Evolutionary conservation across 306 rosid genomes (phyloP).

Genomic region (Lathyrus sativus): DNA sequence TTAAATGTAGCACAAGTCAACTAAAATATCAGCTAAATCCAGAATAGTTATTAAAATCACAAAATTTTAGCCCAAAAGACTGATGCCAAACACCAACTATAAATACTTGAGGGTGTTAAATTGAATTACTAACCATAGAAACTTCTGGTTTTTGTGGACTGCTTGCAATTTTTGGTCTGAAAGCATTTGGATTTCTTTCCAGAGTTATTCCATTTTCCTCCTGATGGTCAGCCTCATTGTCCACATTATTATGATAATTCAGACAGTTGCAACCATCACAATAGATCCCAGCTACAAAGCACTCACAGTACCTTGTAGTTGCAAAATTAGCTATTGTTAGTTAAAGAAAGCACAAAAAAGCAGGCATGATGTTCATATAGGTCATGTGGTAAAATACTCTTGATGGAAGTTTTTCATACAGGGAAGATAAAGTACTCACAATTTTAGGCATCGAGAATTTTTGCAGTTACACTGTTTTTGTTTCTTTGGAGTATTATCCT

Average conservation of each 20-base stretch:
- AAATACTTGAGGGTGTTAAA: too few relatives aligned
- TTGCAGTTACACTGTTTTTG: constrained; percentile 89
- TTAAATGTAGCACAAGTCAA: too few relatives aligned
- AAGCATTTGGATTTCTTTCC: constrained; percentile 83
- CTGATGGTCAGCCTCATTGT: constrained; percentile 63
- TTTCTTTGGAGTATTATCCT: constrained; percentile 81
- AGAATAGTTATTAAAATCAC: too few relatives aligned
- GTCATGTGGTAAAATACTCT: constrained; percentile 17
- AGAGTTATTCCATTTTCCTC: constrained; percentile 62
- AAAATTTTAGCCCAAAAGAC: too few relatives aligned
- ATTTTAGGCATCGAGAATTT: constrained; percentile 88
- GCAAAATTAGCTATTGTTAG: too few relatives aligned
- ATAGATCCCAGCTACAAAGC: constrained; percentile 74
- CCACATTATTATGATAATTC: constrained; percentile 72
- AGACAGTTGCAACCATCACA: constrained; percentile 75
- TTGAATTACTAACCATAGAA: too few relatives aligned
- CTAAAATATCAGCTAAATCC: too few relatives aligned
- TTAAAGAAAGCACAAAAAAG: constrained; percentile 5
- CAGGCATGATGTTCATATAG: constrained; percentile 14
- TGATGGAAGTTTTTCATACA: too few relatives aligned
- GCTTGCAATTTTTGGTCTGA: constrained; percentile 74
- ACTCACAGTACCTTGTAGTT: constrained; percentile 93
- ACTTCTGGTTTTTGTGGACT: constrained; percentile 60
- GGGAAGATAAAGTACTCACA: constrained; percentile 59
- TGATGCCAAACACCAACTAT: too few relatives aligned